phyloP scores from a whole-genome alignment of 1,284 basidiomycete species.

The Ceratorhiza oryzae-sativae region DNA sequence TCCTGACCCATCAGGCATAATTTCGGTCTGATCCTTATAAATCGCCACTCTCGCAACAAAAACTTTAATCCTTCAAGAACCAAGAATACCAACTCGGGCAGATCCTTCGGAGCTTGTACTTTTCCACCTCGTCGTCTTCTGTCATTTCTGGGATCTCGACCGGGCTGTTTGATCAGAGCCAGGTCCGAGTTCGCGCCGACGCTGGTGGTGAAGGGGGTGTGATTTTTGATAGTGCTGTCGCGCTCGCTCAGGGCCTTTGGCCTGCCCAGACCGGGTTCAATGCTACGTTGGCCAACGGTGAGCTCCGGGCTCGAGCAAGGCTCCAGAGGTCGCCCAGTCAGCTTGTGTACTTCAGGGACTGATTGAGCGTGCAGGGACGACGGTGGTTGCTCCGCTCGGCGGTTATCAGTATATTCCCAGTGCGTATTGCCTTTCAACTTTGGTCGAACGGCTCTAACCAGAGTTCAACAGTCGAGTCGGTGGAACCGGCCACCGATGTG shows the following conservation, averaged over 20 bases:
- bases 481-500: constrained; percentile 81
- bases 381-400: constrained; percentile 74
- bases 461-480: constrained; percentile 68
- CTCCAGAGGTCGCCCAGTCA: too few relatives aligned
- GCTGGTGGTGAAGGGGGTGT: constrained; percentile 83
- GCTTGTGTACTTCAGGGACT: not conserved
- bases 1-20: not conserved
- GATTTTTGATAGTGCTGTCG: constrained; percentile 72
- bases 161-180: constrained; percentile 71
- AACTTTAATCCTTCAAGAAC: constrained; percentile 55
- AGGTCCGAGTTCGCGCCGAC: constrained; percentile 79
- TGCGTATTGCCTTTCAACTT: constrained; percentile 48
- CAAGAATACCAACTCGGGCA: constrained; percentile 77
- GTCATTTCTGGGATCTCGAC: constrained; percentile 68
- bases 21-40: not conserved
- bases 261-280: constrained; percentile 73
- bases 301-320: not conserved
- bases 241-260: constrained; percentile 75
- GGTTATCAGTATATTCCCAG: constrained; percentile 86
- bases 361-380: constrained; percentile 51
- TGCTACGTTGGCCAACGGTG: constrained; percentile 78
- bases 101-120: constrained; percentile 72
- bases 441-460: not conserved
- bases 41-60: too few relatives aligned
- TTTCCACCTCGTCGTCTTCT: constrained; percentile 66